Conservation (phyloP, 805 yeast species). For the Saccharomycopsis oosterbeekiorum region DNA sequence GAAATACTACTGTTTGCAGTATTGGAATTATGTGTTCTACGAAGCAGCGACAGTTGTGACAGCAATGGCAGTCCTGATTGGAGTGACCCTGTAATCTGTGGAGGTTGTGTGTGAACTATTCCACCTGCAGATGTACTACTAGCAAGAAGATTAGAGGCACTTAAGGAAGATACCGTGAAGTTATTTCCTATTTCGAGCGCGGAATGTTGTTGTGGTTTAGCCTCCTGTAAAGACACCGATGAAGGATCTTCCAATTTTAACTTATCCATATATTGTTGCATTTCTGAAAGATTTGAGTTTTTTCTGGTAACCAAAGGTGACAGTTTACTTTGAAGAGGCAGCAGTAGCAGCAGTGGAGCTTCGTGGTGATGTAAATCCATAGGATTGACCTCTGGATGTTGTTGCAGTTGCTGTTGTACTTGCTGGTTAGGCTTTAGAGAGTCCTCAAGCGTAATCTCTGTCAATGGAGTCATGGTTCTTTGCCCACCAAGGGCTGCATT, state of each 20-base stretch:
- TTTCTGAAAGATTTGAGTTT: not conserved
- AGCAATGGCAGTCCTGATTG: not conserved
- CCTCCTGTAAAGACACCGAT: not conserved
- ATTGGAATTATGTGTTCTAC: slow-evolving; percentile 8
- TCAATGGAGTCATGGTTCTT: slow-evolving; percentile 71
- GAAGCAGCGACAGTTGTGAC: slow-evolving; percentile 9
- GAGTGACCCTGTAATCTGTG: not conserved
- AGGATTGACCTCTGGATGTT: not conserved
- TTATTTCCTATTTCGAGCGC: not conserved
- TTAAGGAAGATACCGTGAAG: not conserved
- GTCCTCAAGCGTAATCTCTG: slow-evolving; percentile 38
- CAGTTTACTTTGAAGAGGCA: not conserved
- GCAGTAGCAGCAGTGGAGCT: not conserved
- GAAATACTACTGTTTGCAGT: slow-evolving; percentile 4
- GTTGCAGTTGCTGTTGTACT: not conserved
- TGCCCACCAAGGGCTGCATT: slow-evolving; percentile 41
- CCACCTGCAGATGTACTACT: not conserved
- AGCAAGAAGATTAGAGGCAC: not conserved
- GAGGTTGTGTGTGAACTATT: not conserved
- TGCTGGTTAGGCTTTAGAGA: slow-evolving; percentile 12
- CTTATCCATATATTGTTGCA: not conserved
- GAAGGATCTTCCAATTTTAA: not conserved
- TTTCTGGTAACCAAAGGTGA: not conserved
- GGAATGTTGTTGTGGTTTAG: not conserved
- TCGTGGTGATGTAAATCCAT: not conserved